Conservation (phyloP, 305 asterid species). For the Nicotiana rustica region DNA sequence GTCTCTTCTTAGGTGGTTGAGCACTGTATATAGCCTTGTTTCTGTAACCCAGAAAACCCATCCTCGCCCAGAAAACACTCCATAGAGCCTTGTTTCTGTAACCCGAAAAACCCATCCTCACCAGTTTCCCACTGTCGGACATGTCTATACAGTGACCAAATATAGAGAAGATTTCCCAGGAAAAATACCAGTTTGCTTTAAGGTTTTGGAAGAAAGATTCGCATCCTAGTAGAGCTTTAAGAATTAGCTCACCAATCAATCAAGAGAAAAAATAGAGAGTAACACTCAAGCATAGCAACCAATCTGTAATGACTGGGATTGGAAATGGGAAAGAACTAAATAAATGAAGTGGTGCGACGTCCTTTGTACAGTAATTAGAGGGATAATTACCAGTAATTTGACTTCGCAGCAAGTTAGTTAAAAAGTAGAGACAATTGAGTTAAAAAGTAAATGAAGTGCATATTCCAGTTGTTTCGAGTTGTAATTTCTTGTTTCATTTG, state of each 20-base stretch:
- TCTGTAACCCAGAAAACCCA: background rate
- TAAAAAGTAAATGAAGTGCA: too few species aligned
- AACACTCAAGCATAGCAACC: background rate
- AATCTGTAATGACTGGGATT: too few species aligned
- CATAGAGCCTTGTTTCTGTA: background rate
- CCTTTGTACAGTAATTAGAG: too few species aligned
- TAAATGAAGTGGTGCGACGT: too few species aligned
- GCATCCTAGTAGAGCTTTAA: background rate
- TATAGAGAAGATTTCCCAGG: background rate
- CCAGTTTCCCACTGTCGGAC: background rate
- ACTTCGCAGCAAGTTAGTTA: too few species aligned
- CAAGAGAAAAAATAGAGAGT: background rate
- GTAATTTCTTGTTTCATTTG: too few species aligned
- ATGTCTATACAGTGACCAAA: background rate
- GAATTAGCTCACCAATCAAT: background rate
- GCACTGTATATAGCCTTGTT: background rate
- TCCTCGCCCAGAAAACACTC: slow-evolving; percentile 1
- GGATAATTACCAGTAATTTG: too few species aligned
- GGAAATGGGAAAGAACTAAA: too few species aligned
- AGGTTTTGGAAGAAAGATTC: background rate
- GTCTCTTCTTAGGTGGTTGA: background rate
- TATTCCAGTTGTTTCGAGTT: too few species aligned
- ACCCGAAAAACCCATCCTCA: background rate
- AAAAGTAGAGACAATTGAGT: too few species aligned
- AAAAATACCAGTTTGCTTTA: background rate